Conservation (phyloP, 441 rosid species). For the Macaranga tanarius region DNA sequence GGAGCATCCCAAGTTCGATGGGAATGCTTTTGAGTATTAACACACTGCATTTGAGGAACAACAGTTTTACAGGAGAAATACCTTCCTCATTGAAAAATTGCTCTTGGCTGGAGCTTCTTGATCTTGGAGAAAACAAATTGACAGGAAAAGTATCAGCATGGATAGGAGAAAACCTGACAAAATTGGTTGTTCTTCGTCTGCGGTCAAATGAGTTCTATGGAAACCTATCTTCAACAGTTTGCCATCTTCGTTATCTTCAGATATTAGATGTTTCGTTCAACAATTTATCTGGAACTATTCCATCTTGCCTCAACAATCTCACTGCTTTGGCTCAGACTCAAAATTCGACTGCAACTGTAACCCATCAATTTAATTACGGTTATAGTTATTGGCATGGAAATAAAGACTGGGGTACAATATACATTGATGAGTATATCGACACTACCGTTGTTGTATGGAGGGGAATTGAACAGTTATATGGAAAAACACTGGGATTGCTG, state of each 20-base stretch:
- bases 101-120: background rate
- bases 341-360: background rate
- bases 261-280: conserved; percentile 20
- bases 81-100: conserved; percentile 20
- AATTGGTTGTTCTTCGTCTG: conserved; percentile 13
- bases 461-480: conserved; percentile 16
- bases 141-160: conserved; percentile 15
- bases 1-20: conserved; percentile 13
- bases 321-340: conserved; percentile 12
- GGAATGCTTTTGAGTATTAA: background rate
- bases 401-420: background rate
- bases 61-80: conserved; percentile 14
- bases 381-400: background rate
- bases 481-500: background rate
- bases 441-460: conserved; percentile 2
- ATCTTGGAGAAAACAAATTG: conserved; percentile 25
- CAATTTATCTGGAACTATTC: conserved; percentile 3
- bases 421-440: background rate
- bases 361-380: background rate
- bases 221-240: conserved; percentile 7
- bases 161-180: conserved; percentile 21
- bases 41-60: conserved; percentile 15
- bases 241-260: background rate
- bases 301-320: background rate
- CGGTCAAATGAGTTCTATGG: conserved; percentile 17